Evolutionary conservation across 768 basidiomycete species (phyloP).

Genomic region (Hericium rajendrae): DNA sequence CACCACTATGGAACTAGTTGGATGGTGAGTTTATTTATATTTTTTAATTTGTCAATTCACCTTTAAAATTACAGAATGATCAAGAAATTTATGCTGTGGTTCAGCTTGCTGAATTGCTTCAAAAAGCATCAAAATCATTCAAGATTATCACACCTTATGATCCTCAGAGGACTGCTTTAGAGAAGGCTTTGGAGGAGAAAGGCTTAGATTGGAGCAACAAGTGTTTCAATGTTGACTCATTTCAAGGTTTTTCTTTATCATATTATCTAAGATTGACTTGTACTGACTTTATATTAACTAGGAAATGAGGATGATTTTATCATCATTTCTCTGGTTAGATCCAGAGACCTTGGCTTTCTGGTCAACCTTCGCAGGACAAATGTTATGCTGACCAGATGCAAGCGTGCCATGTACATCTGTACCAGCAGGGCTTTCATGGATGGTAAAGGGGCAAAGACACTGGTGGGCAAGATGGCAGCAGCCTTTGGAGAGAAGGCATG

Average conservation of each 20-base stretch:
- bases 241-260: conserved; percentile 48
- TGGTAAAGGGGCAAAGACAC: conserved; percentile 37
- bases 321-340: conserved; percentile 62
- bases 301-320: conserved; percentile 81
- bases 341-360: conserved; percentile 59
- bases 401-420: conserved; percentile 68
- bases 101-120: conserved; percentile 46
- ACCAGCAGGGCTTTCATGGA: conserved; percentile 51
- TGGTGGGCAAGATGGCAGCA: conserved; percentile 32
- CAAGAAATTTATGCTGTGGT: conserved; percentile 48
- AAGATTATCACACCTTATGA: conserved; percentile 79
- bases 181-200: conserved; percentile 38
- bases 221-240: conserved; percentile 71
- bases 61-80: conserved; percentile 37
- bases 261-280: conserved; percentile 2
- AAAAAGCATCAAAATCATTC: conserved; percentile 38
- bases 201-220: conserved; percentile 55
- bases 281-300: conserved; percentile 19
- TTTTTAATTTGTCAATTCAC: neutral
- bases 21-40: conserved; percentile 20
- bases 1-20: conserved; percentile 26
- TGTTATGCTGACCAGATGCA: conserved; percentile 83
- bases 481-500: conserved; percentile 27
- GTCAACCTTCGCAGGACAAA: conserved; percentile 58
- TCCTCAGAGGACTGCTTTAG: conserved; percentile 53